Conservation (phyloP, 2,329 filamentous ascomycete species). For the Cladorrhinum sp. region DNA sequence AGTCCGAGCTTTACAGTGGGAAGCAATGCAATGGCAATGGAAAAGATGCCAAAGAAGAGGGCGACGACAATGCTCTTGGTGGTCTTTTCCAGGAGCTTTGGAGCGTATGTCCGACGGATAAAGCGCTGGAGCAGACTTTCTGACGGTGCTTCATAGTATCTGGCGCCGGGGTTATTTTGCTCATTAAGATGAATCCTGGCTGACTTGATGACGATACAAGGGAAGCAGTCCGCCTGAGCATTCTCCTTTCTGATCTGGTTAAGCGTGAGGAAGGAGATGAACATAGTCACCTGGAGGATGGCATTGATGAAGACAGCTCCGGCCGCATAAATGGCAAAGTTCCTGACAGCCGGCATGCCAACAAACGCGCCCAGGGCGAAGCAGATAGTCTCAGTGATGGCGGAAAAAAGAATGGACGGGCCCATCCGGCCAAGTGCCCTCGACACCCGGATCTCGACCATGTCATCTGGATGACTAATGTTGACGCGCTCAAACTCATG, state of each 20-base stretch:
- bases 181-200: constrained; percentile 65
- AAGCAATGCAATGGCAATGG: constrained; percentile 78
- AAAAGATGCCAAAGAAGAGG: constrained; percentile 83
- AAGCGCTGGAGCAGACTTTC: constrained; percentile 82
- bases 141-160: constrained; percentile 72
- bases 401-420: constrained; percentile 91
- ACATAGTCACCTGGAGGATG: constrained; percentile 94
- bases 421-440: constrained; percentile 93
- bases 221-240: constrained; percentile 85
- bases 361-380: constrained; percentile 92
- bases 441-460: constrained; percentile 81
- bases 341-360: constrained; percentile 95
- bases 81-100: constrained; percentile 73
- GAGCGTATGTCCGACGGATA: constrained; percentile 87
- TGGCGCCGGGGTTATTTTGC: constrained; percentile 56
- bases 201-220: constrained; percentile 77
- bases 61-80: constrained; percentile 74
- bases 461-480: constrained; percentile 81
- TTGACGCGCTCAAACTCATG: constrained; percentile 98
- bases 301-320: constrained; percentile 97
- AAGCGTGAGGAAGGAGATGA: constrained; percentile 83
- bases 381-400: constrained; percentile 88
- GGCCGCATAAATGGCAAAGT: constrained; percentile 94
- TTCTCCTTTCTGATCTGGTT: constrained; percentile 91
- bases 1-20: constrained; percentile 83